These are phyloP conservation scores for Pezicula neosporulosa DNA, from an alignment of 2,329 filamentous ascomycete species.

Conservation along the genomic window DNA sequence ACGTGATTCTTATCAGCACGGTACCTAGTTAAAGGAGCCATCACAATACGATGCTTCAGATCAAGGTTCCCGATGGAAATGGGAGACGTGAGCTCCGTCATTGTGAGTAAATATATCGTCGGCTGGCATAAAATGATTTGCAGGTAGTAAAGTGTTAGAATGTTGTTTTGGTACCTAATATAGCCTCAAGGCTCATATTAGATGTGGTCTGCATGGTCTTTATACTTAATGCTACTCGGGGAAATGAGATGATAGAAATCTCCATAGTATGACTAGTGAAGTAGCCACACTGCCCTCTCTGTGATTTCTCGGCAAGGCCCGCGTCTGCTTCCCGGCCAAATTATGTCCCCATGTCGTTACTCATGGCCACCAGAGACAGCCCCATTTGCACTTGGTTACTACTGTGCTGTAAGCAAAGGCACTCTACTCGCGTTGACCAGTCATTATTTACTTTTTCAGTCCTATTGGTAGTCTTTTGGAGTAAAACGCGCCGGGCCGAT, in stretches of 20 bases:
- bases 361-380: too few species aligned
- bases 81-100: conserved; percentile 32
- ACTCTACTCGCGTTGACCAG: too few species aligned
- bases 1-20: conserved; percentile 42
- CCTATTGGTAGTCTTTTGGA: too few species aligned
- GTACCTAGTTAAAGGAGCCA: conserved; percentile 53
- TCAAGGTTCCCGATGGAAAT: conserved; percentile 32
- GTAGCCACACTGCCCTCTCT: neutral
- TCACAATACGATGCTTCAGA: conserved; percentile 40
- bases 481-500: too few species aligned
- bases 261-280: neutral
- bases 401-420: too few species aligned
- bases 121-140: neutral
- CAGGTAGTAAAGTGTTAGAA: neutral
- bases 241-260: neutral
- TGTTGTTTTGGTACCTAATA: neutral
- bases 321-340: neutral
- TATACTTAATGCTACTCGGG: neutral
- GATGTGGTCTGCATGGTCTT: neutral
- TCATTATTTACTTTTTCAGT: too few species aligned
- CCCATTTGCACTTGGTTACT: too few species aligned
- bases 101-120: neutral
- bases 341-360: neutral
- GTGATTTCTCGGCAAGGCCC: neutral
- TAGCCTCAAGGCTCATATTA: neutral